Conservation (phyloP, 768 basidiomycete genomes). For the Mycena leptocephala region DNA sequence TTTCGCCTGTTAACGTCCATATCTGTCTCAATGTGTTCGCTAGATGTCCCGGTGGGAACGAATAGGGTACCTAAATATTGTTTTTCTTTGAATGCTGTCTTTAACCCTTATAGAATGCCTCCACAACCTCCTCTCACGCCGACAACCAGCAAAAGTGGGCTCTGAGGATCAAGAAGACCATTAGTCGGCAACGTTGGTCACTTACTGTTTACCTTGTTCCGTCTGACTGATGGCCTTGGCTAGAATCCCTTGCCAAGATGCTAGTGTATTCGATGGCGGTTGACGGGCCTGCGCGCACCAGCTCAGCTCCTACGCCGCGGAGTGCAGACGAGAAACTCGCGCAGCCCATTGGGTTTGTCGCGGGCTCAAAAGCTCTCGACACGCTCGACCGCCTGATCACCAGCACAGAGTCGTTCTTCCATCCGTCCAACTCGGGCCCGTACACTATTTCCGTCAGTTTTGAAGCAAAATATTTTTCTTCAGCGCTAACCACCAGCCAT, state of each 20-base stretch:
- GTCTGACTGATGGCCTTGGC: conserved; percentile 25
- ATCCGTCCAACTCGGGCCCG: conserved; percentile 92
- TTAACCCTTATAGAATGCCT: conserved; percentile 63
- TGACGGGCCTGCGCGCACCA: conserved; percentile 76
- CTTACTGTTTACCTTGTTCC: conserved; percentile 1
- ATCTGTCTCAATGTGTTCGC: conserved; percentile 14
- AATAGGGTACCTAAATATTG: conserved; percentile 64
- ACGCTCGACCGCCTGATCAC: conserved; percentile 91
- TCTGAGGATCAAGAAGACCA: conserved; percentile 78
- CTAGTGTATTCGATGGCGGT: conserved; percentile 92
- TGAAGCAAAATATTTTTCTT: not conserved
- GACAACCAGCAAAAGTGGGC: conserved; percentile 72
- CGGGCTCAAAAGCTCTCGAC: conserved; percentile 91
- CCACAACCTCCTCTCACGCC: conserved; percentile 79
- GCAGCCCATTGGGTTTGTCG: conserved; percentile 72
- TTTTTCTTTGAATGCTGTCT: conserved; percentile 11
- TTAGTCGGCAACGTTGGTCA: conserved; percentile 74
- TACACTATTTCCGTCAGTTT: conserved; percentile 79
- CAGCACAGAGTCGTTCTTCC: conserved; percentile 95
- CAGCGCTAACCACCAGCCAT: conserved; percentile 15
- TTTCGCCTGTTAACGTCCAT: not conserved
- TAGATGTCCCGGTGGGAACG: conserved; percentile 83
- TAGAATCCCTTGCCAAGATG: conserved; percentile 86
- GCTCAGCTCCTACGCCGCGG: conserved; percentile 50
- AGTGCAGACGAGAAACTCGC: conserved; percentile 45